A percentile compares a stretch with the other conserved stretches of the same genome.
Evolutionary conservation across 2,329 filamentous ascomycete genomes (phyloP).

Genomic region (Verticillium alfalfae): DNA sequence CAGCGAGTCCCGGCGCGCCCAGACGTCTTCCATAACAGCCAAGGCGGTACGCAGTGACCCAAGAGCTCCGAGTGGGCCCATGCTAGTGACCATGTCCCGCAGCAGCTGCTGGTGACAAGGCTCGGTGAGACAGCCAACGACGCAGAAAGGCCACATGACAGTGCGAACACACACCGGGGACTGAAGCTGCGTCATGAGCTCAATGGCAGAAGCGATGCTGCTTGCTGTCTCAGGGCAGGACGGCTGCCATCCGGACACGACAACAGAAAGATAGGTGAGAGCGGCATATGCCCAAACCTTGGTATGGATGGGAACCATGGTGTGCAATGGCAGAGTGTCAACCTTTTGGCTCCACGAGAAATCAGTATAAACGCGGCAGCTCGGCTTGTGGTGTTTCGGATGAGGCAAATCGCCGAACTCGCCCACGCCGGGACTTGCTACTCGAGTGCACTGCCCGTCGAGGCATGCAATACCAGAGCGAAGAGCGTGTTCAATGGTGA

Average conservation of each 20-base stretch:
- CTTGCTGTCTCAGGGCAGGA: slow-evolving; percentile 32
- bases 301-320: slow-evolving; percentile 15
- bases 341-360: slow-evolving; percentile 3
- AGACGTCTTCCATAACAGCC: slow-evolving; percentile 39
- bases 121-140: slow-evolving; percentile 33
- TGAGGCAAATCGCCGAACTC: slow-evolving; percentile 13
- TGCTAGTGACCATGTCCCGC: slow-evolving; percentile 28
- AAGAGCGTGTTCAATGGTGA: slow-evolving; percentile 8
- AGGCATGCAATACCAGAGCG: slow-evolving; percentile 13
- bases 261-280: slow-evolving; percentile 40
- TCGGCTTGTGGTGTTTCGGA: slow-evolving; percentile 12
- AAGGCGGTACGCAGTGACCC: slow-evolving; percentile 38
- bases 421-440: neutral
- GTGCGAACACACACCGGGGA: slow-evolving; percentile 29
- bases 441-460: slow-evolving; percentile 11
- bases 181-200: slow-evolving; percentile 26
- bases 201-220: slow-evolving; percentile 20
- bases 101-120: slow-evolving; percentile 35
- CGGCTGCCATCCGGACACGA: slow-evolving; percentile 46
- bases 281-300: slow-evolving; percentile 42
- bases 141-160: slow-evolving; percentile 34
- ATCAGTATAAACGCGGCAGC: neutral
- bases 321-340: slow-evolving; percentile 3
- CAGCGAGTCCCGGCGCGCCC: slow-evolving; percentile 30
- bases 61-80: slow-evolving; percentile 38